A percentile compares a stretch with the other conserved stretches of the same genome.
Evolutionary conservation across 1,139 yeast genomes (phyloP).

Genomic region (Lodderomyces parapsilosis): DNA sequence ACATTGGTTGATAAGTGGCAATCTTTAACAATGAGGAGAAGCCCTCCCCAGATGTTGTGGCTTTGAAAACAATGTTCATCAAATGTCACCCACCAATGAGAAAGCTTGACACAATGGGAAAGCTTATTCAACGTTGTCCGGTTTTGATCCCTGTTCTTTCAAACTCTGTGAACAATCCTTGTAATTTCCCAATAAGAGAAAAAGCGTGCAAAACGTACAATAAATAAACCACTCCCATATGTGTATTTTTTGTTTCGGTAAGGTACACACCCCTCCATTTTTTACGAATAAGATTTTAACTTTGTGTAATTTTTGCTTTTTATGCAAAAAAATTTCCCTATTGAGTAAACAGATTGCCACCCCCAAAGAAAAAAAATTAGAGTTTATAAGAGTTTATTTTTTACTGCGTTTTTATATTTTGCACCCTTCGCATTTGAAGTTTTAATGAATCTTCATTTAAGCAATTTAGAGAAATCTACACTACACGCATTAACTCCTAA

Average conservation of each 20-base stretch:
- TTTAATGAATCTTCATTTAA: background rate
- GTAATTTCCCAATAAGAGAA: background rate
- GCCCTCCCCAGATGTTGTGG: background rate
- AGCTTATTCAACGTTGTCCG: background rate
- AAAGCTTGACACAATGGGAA: background rate
- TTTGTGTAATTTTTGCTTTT: too few relatives aligned
- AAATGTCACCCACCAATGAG: too few relatives aligned
- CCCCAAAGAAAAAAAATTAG: background rate
- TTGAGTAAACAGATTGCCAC: conserved; percentile 1
- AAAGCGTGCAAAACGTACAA: background rate
- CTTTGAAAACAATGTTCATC: too few relatives aligned
- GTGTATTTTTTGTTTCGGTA: background rate
- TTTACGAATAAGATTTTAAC: too few relatives aligned
- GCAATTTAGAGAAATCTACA: background rate
- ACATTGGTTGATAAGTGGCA: too few relatives aligned
- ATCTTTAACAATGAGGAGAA: background rate
- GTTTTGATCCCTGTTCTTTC: background rate
- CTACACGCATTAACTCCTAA: background rate
- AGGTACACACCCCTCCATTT: background rate
- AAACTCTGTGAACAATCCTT: background rate
- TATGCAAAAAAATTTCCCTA: background rate
- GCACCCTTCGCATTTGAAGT: background rate
- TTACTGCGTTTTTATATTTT: background rate
- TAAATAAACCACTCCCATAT: background rate
- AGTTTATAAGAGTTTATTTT: background rate